A percentile compares a stretch with the other conserved stretches of the same genome.
Evolutionary conservation across 176 grass and related monocot species (phyloP).

Genomic region (Oryza meridionalis): DNA sequence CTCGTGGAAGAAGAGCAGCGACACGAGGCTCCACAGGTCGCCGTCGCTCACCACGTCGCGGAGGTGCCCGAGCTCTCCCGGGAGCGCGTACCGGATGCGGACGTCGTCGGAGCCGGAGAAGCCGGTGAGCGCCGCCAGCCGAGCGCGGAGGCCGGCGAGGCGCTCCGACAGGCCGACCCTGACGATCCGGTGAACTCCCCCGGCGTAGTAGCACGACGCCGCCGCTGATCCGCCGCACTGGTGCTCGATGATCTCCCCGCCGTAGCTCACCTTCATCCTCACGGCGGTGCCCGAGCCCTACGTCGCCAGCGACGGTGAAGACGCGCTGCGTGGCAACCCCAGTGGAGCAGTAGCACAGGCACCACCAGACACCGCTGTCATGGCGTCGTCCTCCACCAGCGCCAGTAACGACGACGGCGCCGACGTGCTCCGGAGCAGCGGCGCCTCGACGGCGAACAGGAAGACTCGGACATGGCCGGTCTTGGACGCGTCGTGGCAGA

Average conservation of each 20-base stretch:
- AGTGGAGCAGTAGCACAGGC: no score
- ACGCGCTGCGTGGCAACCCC: background rate
- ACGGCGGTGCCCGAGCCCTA: background rate
- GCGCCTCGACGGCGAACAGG: background rate
- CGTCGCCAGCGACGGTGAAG: background rate
- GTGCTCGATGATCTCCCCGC: background rate
- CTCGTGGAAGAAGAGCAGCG: background rate
- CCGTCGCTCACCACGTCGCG: background rate
- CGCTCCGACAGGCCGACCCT: conserved; percentile 6
- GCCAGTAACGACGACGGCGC: no score
- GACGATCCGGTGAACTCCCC: conserved; percentile 27
- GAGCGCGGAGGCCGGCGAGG: background rate
- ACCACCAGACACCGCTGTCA: no score
- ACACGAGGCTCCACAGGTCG: conserved; percentile 18
- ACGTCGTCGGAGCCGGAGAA: background rate
- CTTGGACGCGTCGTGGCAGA: background rate
- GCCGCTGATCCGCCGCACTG: background rate
- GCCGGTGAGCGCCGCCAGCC: conserved; percentile 14
- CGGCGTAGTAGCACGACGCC: background rate
- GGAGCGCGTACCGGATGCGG: conserved; percentile 3
- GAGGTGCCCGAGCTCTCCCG: background rate
- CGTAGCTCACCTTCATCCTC: conserved; percentile 6
- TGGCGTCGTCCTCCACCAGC: no score
- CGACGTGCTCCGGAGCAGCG: no score
- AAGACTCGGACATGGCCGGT: background rate